Conservation (phyloP, 208 protist species). For the Endotrypanum monterogeii region DNA sequence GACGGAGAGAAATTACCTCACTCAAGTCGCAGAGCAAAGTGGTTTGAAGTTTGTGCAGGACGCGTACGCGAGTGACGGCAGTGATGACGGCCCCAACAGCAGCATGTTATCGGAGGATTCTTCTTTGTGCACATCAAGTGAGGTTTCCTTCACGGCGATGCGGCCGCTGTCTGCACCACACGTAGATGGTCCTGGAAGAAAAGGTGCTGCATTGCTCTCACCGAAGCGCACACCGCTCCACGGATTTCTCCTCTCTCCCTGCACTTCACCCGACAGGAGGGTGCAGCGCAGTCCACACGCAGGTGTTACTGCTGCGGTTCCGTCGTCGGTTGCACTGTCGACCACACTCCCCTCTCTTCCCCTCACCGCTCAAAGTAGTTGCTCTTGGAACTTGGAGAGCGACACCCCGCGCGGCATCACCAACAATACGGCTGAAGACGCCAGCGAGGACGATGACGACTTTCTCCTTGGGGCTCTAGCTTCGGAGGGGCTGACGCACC, state of each 20-base stretch:
- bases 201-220: not conserved
- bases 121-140: not conserved
- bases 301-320: not conserved
- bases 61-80: slow-evolving; percentile 31
- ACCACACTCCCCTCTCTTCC: not conserved
- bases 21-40: slow-evolving; percentile 16
- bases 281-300: not conserved
- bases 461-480: not conserved
- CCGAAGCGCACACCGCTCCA: slow-evolving; percentile 13
- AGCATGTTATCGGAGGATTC: not conserved
- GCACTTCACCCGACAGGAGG: not conserved
- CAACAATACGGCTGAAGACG: slow-evolving; percentile 4
- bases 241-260: slow-evolving; percentile 3
- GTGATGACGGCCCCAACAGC: slow-evolving; percentile 1
- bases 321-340: not conserved
- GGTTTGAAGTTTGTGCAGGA: slow-evolving; percentile 47
- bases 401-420: not conserved
- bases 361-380: not conserved
- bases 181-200: not conserved
- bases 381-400: not conserved
- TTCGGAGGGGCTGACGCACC: slow-evolving; percentile 16
- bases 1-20: slow-evolving; percentile 26
- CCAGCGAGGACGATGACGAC: slow-evolving; percentile 14
- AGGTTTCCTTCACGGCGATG: not conserved
- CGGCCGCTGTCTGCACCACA: not conserved